Conservation (phyloP, 2,329 filamentous ascomycete genomes). For the Neofusicoccum umdonicola region DNA sequence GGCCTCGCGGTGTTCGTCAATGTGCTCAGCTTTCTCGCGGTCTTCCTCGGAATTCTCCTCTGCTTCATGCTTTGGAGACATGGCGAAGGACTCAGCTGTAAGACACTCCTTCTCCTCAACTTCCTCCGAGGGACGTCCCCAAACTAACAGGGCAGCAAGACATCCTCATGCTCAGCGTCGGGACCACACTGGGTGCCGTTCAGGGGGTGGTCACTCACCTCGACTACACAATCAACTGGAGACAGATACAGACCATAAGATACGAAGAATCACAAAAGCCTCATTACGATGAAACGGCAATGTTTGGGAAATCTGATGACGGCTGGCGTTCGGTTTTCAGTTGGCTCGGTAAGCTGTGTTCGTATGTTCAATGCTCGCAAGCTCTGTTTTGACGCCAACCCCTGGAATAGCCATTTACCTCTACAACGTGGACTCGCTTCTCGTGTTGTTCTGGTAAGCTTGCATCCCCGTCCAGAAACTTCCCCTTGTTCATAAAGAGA, state of each 20-base stretch:
- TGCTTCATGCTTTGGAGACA: slow-evolving; percentile 11
- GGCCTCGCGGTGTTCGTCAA: slow-evolving; percentile 5
- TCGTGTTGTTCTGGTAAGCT: slow-evolving; percentile 6
- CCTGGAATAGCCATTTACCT: background rate
- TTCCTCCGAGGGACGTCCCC: background rate
- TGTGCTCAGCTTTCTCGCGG: background rate
- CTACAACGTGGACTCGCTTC: slow-evolving; percentile 13
- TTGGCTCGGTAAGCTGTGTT: background rate
- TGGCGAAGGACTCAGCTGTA: slow-evolving; percentile 7
- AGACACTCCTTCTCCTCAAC: background rate
- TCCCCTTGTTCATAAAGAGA: too few relatives aligned
- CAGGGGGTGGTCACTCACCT: slow-evolving; percentile 1
- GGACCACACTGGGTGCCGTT: slow-evolving; percentile 2
- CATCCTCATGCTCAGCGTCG: slow-evolving; percentile 6
- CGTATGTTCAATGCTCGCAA: background rate
- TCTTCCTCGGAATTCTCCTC: slow-evolving; percentile 5
- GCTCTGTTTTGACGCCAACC: background rate
- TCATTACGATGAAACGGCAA: background rate
- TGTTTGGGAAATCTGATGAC: slow-evolving; percentile 2
- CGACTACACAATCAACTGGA: slow-evolving; percentile 10
- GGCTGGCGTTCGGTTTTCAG: slow-evolving; percentile 9
- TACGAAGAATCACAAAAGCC: background rate
- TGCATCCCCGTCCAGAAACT: background rate
- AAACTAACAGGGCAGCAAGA: background rate
- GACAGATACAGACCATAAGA: background rate